Evolutionary conservation across 2,329 filamentous ascomycete species (phyloP), one percentile per base, ranked within the genome.

Genomic region (Xylariaceae sp.): DNA sequence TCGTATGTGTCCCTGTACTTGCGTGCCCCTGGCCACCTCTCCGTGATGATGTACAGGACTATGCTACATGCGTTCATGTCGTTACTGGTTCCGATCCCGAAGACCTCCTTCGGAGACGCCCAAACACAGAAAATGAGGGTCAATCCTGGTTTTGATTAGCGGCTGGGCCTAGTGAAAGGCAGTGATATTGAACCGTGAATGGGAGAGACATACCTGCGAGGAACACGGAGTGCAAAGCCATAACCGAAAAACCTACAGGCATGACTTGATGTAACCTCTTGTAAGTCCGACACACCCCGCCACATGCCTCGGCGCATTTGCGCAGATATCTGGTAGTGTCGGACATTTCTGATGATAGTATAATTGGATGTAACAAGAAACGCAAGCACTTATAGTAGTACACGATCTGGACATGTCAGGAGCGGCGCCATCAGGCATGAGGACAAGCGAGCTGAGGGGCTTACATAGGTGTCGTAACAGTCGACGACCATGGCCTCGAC

Each of bases 51-150:
- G 19, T 51, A 52, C 2, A 56, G 41, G 2, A 56, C 48, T 16
- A 48, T 53, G 19, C 49, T 52, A 30, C 52, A 56, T n/a, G 55
- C 56, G 30, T 55, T 49, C 19, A 61, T 56, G 30, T 58, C 53
- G 13, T 56, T 58, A 15, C 49, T 42, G n/a, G 49, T 50, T 4
- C 38, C 45, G 30, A 49, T 50, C 15, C 34, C 51, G 31, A 52
- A 52, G 4, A 57, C 35, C 11, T 52, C 47, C 9, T 47, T 43
- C 9, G 47, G 51, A 11, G 49, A 49, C 0, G 46, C 47, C 58
- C 58, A 64, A 15, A 52, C 48, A 37, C 58, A 59, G 41, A 62
- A 64, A 9, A 62, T 46, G 13, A 64, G 48, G 3, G 58, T 61
- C 4, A 61, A 42, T 2, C 57, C 59, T 42, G 48, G 32, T 12